Base-by-base conservation (phyloP, 2,329 filamentous ascomycete species). In the Sporothrix brasiliensis region DNA sequence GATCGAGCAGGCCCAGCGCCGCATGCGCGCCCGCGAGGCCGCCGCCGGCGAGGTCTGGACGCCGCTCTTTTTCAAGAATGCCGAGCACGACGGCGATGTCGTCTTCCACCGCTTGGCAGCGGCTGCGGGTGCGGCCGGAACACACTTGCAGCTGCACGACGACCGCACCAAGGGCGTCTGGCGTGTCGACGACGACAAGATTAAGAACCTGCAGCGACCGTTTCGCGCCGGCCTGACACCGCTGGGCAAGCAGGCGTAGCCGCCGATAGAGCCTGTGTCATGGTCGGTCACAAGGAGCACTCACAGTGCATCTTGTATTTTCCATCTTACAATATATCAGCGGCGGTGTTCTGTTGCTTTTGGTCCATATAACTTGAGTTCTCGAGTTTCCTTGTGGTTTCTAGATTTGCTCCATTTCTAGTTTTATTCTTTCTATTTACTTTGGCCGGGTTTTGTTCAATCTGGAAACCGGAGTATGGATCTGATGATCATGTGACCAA, bases 1-100 rank as follows among this genome's bases (percentile, higher is more conserved):
- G 77, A 91, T 97, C 70, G 93, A 97, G 79, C 90, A 94, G 76
- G 87, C 88, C 39, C 93, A 97, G 81, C 86, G 93, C 16, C 88
- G 90, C 72, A 83, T 94, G 82, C 86, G 93, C 72, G 87, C 87
- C 75, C 80, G 85, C 69, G 92, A 95, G 78, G 86, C 86, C 74
- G 84, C 84, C 16, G 76, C 76, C 49, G 82, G 82, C 6, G 75
- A 78, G 13, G 74, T 72, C 0, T 85, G 82, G 82, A 77, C 82
- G 73, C 83, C 83, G 13, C 72, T 81, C 67, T 73, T 81, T 13
- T 81, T 81, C 70, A 70, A 71, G 56, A 78, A 74, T 68, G 50
- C 70, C 6, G 56, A 72, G 6, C 61, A 69, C 1, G 77, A 75
- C 2, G 76, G 78, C 7, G 77, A 79, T 65, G 74, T 54, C 72